Base-by-base conservation (phyloP, 768 basidiomycete genomes). In the Holtermannia corniformis region DNA sequence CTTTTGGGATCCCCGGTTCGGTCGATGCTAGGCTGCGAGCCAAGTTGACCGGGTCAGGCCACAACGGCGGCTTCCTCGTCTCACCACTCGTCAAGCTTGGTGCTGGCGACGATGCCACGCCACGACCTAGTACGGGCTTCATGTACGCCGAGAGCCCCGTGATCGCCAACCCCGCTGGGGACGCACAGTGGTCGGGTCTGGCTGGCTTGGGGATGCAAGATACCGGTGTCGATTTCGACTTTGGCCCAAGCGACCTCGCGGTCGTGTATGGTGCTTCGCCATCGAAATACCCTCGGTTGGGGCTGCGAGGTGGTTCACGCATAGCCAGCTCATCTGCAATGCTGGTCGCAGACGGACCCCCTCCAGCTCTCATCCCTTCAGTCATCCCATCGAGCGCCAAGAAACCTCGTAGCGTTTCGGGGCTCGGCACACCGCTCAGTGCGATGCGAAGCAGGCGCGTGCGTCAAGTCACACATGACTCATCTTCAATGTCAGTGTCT, bases 41-140 rank as follows among this genome's bases (percentile, higher is more conserved):
- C 7, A 52, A 55, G 25, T 44, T 68, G n/a, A 58, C 60, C 56
- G 66, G 66, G 12, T 58, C 63, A 22, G 66, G 66, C 1, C 52
- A 45, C 28, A 57, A 65, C 45, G 67, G 67, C 11, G 67, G 64
- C 1, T 68, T 55, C 54, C 56, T 68, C 44, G 62, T 63, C 20
- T 57, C 55, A 22, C 67, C 67, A 7, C 32, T 37, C 32, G 32
- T 37, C 32, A 37, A 37, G 16, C 10, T 7, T 16, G 32, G 32
- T 16, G 16, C 16, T 16, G n/a, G n/a, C n/a, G n/a, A n/a, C n/a
- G n/a, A n/a, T n/a, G n/a, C n/a, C n/a, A n/a, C n/a, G n/a, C n/a
- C n/a, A n/a, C n/a, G n/a, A n/a, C n/a, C n/a, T n/a, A 7, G 10
- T 37, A 7, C 7, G 16, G 10, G 10, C 16, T 37, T 16, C 32